phyloP scores from a whole-genome alignment of 306 rosid genomes.

The Prunus mongolica region DNA sequence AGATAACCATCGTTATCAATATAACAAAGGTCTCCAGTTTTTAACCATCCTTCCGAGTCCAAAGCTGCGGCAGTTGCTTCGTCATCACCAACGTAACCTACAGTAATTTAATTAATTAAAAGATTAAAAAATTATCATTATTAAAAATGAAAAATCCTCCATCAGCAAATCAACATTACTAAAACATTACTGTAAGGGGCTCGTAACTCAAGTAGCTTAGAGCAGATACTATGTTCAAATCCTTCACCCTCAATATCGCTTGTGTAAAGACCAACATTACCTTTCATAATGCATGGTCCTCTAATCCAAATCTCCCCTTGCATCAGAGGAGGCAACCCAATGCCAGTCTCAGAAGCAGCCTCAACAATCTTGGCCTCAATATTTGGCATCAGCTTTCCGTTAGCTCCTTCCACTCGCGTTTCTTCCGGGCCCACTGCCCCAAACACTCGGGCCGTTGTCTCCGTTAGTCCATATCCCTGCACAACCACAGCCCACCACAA shows the following conservation, averaged over 20 bases:
- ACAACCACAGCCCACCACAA: neutral
- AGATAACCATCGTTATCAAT: constrained; percentile 24
- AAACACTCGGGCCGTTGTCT: constrained; percentile 27
- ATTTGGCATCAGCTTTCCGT: constrained; percentile 11
- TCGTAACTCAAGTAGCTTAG: too few species aligned
- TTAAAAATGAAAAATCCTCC: neutral
- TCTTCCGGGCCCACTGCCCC: constrained; percentile 18
- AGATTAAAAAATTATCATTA: too few species aligned
- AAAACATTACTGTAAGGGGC: too few species aligned
- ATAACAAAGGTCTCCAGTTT: constrained; percentile 33
- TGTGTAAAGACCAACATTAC: neutral
- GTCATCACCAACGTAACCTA: constrained; percentile 31
- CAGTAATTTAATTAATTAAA: neutral
- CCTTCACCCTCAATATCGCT: too few species aligned
- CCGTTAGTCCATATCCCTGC: constrained; percentile 25
- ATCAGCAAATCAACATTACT: too few species aligned
- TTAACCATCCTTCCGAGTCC: constrained; percentile 34
- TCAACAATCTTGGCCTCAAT: constrained; percentile 26
- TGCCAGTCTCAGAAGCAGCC: constrained; percentile 15
- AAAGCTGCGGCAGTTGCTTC: constrained; percentile 12
- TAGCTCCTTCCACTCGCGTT: constrained; percentile 18
- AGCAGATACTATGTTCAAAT: too few species aligned
- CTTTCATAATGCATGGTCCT: constrained; percentile 28
- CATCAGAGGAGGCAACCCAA: constrained; percentile 16
- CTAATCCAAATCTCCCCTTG: constrained; percentile 29